Base-by-base conservation (phyloP, 1,284 basidiomycete genomes). In the Leccinum fallax region DNA sequence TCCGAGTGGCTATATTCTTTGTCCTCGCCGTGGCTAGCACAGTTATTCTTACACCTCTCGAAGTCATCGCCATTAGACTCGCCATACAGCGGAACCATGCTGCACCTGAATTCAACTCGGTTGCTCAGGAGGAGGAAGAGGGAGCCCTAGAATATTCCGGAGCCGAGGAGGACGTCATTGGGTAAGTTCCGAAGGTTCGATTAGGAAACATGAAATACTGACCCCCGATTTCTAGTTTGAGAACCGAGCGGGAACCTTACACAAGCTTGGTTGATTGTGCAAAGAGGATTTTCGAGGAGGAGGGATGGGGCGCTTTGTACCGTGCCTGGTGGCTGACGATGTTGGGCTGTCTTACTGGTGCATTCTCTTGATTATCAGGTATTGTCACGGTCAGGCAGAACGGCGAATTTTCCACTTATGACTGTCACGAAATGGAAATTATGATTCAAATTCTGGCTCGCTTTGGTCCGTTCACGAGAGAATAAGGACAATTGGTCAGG, bases 291-390 rank as follows among this genome's bases (percentile, higher is more conserved):
- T 74, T 90, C n/a, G 83, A 90, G 56, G 94, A 96, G 76, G 94
- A 96, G 74, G 94, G 94, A 1, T 85, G 84, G 79, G 75, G 76
- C 64, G 84, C 91, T 5, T 76, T 96, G 63, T 95, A 92, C 74
- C 85, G 94, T 52, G 94, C 90, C 5, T 95, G 93, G 92, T 95
- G 92, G 91, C 77, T 93, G 65, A 94, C 93, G 2, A 79, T 91
- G 71, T 69, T 93, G 51, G 87, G 85, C 40, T 86, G 86, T 36
- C 73, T 91, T 52, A 76, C 76, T 38, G 87, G 85, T 62, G 85
- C 86, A 34, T 83, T 89, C 65, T 82, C 81, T 65, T 85, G 58
- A 63, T 62, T 11, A 32, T 4, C 32, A 34, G 26, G 26, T 52
- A 15, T 54, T 16, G 13, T 40, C 19, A n/a, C 16, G 34, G 2